These are phyloP conservation scores for Talaromyces atroroseus DNA, from an alignment of 2,329 filamentous ascomycete genomes.

Conservation along the genomic window DNA sequence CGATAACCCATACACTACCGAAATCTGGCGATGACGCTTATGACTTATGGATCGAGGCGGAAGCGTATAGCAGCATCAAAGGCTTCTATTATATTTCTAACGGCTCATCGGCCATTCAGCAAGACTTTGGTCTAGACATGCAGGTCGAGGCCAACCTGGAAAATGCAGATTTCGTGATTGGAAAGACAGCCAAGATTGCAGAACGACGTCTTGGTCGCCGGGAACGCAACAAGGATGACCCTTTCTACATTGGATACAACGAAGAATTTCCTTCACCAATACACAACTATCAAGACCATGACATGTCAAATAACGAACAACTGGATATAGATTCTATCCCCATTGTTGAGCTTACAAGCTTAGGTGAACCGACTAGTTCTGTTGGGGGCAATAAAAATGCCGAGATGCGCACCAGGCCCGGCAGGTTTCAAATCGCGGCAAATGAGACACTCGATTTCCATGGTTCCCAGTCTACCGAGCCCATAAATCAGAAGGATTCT, in stretches of 20 bases:
- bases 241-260: slow-evolving; percentile 74
- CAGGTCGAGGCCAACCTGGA: slow-evolving; percentile 1
- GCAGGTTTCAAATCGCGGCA: slow-evolving; percentile 60
- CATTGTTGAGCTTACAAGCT: slow-evolving; percentile 85
- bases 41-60: slow-evolving; percentile 41
- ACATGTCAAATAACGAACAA: slow-evolving; percentile 66
- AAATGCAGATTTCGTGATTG: background rate
- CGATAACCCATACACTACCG: slow-evolving; percentile 71
- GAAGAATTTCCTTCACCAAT: slow-evolving; percentile 59
- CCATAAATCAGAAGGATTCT: slow-evolving; percentile 22
- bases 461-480: slow-evolving; percentile 36
- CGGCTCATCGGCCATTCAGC: slow-evolving; percentile 17
- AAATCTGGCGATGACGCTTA: slow-evolving; percentile 58
- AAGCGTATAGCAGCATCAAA: slow-evolving; percentile 41
- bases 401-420: slow-evolving; percentile 18
- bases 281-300: slow-evolving; percentile 71
- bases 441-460: slow-evolving; percentile 64
- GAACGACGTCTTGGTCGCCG: slow-evolving; percentile 63
- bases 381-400: slow-evolving; percentile 7
- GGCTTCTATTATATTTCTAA: slow-evolving; percentile 38
- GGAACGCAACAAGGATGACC: slow-evolving; percentile 85
- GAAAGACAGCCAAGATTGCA: background rate
- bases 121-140: slow-evolving; percentile 5
- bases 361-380: slow-evolving; percentile 40
- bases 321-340: slow-evolving; percentile 93